A percentile compares a stretch with the other conserved stretches of the same genome.
Conservation (phyloP, 345 rosid genomes). For the Lepidium africanum region DNA sequence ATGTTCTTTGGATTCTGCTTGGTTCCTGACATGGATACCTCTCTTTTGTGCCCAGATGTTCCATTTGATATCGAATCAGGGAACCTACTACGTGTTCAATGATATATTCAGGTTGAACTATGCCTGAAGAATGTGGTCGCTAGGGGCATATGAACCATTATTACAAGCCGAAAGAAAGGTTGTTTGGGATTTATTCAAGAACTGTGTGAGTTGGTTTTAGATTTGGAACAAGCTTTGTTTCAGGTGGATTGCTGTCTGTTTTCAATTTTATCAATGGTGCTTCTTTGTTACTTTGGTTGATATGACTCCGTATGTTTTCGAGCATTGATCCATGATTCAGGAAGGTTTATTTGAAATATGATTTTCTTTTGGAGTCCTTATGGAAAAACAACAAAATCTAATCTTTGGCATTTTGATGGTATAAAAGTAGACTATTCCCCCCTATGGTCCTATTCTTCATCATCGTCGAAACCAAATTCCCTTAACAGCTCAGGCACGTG, state of each 20-base stretch:
- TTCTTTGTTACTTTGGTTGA: constrained; percentile 11
- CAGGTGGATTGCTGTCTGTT: background rate
- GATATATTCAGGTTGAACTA: constrained; percentile 97
- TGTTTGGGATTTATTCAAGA: background rate
- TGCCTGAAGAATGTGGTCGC: constrained; percentile 39
- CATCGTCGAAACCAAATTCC: constrained; percentile 28
- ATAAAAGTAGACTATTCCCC: background rate
- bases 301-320: constrained; percentile 6
- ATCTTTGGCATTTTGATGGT: background rate
- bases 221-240: constrained; percentile 15
- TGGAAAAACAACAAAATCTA: background rate
- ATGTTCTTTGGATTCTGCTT: background rate
- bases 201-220: constrained; percentile 4
- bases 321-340: background rate
- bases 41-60: constrained; percentile 61
- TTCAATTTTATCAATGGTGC: background rate
- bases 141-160: background rate
- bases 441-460: too few species aligned
- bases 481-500: constrained; percentile 45
- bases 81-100: constrained; percentile 81
- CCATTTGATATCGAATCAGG: constrained; percentile 90
- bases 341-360: background rate
- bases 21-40: background rate
- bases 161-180: background rate
- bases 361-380: constrained; percentile 8